Percentiles rank a stretch among this genome's conserved stretches.
phyloP scores from a whole-genome alignment of 805 yeast species.

The Lipomyces orientalis region DNA sequence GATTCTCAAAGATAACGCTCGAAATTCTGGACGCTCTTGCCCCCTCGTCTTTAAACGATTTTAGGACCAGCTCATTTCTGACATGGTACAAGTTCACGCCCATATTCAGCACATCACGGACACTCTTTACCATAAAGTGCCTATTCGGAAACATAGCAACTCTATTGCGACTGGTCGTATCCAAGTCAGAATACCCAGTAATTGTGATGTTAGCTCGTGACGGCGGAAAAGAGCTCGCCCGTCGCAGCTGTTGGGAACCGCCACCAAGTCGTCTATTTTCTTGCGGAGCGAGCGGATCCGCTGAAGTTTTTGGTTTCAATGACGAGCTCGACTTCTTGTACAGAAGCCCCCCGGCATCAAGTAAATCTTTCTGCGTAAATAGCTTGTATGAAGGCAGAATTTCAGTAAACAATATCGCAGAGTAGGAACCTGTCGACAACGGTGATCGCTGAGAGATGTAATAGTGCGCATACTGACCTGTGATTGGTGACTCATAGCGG shows the following conservation, averaged over 20 bases:
- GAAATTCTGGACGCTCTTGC: constrained; percentile 50
- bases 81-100: constrained; percentile 64
- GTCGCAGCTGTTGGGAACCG: constrained; percentile 34
- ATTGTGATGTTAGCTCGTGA: constrained; percentile 41
- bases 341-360: constrained; percentile 32
- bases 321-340: constrained; percentile 54
- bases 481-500: constrained; percentile 63
- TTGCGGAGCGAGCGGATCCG: constrained; percentile 14
- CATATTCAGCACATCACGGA: constrained; percentile 68
- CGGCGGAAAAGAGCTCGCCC: constrained; percentile 49
- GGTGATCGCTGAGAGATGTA: constrained; percentile 61
- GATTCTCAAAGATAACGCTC: constrained; percentile 54
- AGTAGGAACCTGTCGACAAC: constrained; percentile 63
- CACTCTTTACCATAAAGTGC: constrained; percentile 59
- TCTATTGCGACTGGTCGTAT: constrained; percentile 48
- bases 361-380: constrained; percentile 49
- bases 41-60: constrained; percentile 54
- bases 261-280: neutral
- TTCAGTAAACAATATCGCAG: constrained; percentile 70
- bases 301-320: constrained; percentile 43
- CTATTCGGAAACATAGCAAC: constrained; percentile 44
- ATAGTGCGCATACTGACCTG: constrained; percentile 52
- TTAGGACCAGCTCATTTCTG: constrained; percentile 62
- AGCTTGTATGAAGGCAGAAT: constrained; percentile 60
- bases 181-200: constrained; percentile 57